These are phyloP conservation scores for Pyrenophora teres DNA, from an alignment of 2,329 filamentous ascomycete species.

Conservation along the genomic window DNA sequence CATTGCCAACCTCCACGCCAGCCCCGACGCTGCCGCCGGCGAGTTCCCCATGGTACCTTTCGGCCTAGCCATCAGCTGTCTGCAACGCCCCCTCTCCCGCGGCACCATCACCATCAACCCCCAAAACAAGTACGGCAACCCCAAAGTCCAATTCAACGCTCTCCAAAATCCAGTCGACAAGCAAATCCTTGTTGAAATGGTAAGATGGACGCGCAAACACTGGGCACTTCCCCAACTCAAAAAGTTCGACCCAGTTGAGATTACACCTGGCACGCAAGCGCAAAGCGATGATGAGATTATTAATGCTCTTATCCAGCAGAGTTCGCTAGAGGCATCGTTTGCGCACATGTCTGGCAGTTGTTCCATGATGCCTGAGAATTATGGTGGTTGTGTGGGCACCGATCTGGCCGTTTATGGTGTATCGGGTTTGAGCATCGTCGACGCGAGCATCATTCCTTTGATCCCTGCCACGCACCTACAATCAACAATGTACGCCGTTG, in stretches of 20 bases:
- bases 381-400: slow-evolving; percentile 34
- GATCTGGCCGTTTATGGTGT: slow-evolving; percentile 33
- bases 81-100: slow-evolving; percentile 37
- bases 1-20: slow-evolving; percentile 25
- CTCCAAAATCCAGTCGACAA: slow-evolving; percentile 46
- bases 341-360: slow-evolving; percentile 35
- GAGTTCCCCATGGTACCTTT: slow-evolving; percentile 39
- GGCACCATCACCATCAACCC: slow-evolving; percentile 47
- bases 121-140: slow-evolving; percentile 36
- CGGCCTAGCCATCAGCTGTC: slow-evolving; percentile 24
- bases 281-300: slow-evolving; percentile 36
- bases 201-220: slow-evolving; percentile 44
- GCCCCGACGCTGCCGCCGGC: slow-evolving; percentile 35
- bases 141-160: slow-evolving; percentile 43
- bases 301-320: slow-evolving; percentile 16
- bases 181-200: slow-evolving; percentile 40
- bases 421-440: slow-evolving; percentile 35
- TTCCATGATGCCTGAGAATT: slow-evolving; percentile 35
- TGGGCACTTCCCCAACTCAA: slow-evolving; percentile 39
- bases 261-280: slow-evolving; percentile 27
- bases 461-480: slow-evolving; percentile 38
- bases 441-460: slow-evolving; percentile 39
- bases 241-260: slow-evolving; percentile 40
- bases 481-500: slow-evolving; percentile 39
- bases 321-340: slow-evolving; percentile 25